These are phyloP conservation scores for Begonia loranthoides DNA, from an alignment of 306 rosid species.

Conservation along the genomic window DNA sequence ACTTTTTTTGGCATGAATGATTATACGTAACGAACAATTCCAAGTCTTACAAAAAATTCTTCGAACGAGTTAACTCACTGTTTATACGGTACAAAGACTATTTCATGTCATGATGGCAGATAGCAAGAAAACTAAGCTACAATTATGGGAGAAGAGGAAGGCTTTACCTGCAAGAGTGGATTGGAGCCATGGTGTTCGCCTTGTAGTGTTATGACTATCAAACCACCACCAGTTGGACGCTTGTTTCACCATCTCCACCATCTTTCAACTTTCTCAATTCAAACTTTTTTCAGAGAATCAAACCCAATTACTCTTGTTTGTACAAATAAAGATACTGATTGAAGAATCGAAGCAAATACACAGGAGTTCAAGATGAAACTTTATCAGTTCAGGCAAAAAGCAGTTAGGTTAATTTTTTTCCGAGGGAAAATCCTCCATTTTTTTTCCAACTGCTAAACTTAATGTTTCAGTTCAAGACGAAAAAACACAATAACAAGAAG, in stretches of 20 bases:
- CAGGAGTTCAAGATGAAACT: background rate
- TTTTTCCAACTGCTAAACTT: no score
- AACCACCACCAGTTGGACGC: constrained; percentile 62
- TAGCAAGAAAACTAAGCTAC: background rate
- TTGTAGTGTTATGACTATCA: constrained; percentile 32
- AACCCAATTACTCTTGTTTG: no score
- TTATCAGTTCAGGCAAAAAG: no score
- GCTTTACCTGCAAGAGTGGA: constrained; percentile 52
- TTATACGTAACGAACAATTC: background rate
- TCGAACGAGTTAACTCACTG: background rate
- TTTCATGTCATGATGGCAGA: background rate
- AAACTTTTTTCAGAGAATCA: background rate
- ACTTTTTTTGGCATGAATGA: background rate
- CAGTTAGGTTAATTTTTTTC: no score
- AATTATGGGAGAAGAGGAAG: background rate
- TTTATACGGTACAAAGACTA: background rate
- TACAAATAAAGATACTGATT: background rate
- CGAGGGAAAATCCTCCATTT: no score
- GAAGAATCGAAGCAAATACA: background rate
- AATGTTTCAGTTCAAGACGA: no score
- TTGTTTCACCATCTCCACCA: constrained; percentile 21
- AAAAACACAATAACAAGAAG: no score
- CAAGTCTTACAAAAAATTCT: background rate
- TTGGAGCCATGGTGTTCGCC: constrained; percentile 69
- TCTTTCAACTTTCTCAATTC: constrained; percentile 16